A percentile compares a stretch with the other conserved stretches of the same genome.
Evolutionary conservation across 257 asterid genomes (phyloP).

Genomic region (Thymus mandschuricus): DNA sequence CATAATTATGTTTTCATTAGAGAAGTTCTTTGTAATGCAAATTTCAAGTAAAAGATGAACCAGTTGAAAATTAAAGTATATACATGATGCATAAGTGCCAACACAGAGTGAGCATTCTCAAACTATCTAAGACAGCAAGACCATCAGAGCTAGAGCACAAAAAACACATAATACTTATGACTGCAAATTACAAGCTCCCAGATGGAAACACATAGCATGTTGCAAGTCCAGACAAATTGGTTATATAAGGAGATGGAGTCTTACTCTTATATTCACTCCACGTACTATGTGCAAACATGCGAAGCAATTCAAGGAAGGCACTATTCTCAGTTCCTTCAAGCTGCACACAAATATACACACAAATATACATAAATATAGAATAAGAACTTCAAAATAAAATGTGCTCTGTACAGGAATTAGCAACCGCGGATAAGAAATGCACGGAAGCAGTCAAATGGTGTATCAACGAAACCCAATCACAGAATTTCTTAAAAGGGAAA

Average conservation of each 20-base stretch:
- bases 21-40: not conserved
- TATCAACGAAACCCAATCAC: not conserved
- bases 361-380: not conserved
- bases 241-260: constrained; percentile 25
- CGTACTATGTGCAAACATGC: constrained; percentile 81
- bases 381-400: not conserved
- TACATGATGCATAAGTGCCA: no score
- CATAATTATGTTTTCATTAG: not conserved
- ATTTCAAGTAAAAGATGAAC: no score
- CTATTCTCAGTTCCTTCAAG: constrained; percentile 80
- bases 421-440: not conserved
- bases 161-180: no score
- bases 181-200: no score
- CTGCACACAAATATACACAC: constrained; percentile 44
- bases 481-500: not conserved
- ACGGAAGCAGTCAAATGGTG: not conserved
- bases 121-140: no score
- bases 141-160: no score
- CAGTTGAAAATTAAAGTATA: no score
- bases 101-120: no score
- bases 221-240: not conserved
- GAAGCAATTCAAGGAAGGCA: constrained; percentile 74
- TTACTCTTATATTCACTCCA: constrained; percentile 96
- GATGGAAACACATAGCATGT: constrained; percentile 8
- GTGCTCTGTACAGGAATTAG: not conserved